Evolutionary conservation across 768 basidiomycete species (phyloP), one percentile per base, ranked within the genome.

Genomic region (Ramaria rubella): DNA sequence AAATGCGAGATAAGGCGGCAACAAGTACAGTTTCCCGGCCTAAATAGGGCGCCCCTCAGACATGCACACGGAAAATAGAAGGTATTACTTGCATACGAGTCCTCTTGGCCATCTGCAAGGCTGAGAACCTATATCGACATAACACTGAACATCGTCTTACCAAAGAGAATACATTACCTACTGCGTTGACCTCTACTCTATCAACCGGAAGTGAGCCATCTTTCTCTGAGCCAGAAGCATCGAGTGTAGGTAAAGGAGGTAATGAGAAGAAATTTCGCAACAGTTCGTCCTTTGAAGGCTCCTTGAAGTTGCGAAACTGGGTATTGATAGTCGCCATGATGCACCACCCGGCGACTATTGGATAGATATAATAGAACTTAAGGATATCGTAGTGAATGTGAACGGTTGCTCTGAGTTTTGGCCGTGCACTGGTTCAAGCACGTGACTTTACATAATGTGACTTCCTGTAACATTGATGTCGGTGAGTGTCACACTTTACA

Each of bases 1-100:
- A 71, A 98, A 99, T 19, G 89, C 82, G 8, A 99, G 78, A 72
- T 88, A 98, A 0, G 94, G 92, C 9, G 93, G 82, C 59, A 95
- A 78, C 42, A 99, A 78, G 66, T 93, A 80, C 40, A 98, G 74
- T 68, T 92, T 90, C 56, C 96, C 96, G 40, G 94, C 87, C 95
- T 94, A 59, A n/a, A 8, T 14, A 26, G 29, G 58, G 31, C 46
- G 21, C 12, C 27, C 24, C 38, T 17, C 43, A n/a, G 49, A 56
- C 15, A 44, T 36, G 29, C 19, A 59, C 49, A 52, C 46, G n/a
- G 49, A 51, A 49, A 38, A 11, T 29, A 49, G 43, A 53, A 30
- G 14, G 49, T 19, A 26, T 15, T 21, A 83, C 90, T 75, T 75
- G 94, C 93, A 73, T 94, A 94, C 49, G 93, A 87, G 67, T 95